Conservation (phyloP, 2,329 filamentous ascomycete genomes). For the Monosporascus sp. region DNA sequence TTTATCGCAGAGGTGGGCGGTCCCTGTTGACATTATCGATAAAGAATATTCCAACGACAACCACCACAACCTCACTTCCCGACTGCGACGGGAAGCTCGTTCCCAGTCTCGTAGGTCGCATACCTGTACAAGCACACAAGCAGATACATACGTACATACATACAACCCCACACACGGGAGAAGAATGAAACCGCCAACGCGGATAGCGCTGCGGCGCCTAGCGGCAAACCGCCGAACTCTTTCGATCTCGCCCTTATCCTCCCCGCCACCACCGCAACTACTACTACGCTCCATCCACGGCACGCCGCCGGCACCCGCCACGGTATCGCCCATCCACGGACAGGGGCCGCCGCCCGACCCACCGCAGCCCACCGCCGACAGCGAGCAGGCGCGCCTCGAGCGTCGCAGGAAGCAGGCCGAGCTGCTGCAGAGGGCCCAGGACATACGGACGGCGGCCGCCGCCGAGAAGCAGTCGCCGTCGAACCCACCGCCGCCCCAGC, state of each 20-base stretch:
- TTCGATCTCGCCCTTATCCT: constrained; percentile 13
- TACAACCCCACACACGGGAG: constrained; percentile 1
- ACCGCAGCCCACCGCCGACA: constrained; percentile 38
- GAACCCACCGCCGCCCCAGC: not conserved
- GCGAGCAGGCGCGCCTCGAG: constrained; percentile 35
- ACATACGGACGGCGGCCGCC: constrained; percentile 31
- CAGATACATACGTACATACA: not conserved
- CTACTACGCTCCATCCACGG: constrained; percentile 19
- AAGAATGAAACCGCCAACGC: constrained; percentile 36
- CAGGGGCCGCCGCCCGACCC: constrained; percentile 55
- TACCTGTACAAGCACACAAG: not conserved
- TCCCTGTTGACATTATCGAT: not conserved
- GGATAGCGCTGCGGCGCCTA: constrained; percentile 32
- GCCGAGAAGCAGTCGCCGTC: not conserved
- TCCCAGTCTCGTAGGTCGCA: too few species aligned
- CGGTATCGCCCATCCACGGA: constrained; percentile 47
- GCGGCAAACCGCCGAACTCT: constrained; percentile 16
- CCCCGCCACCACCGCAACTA: constrained; percentile 16
- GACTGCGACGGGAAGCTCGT: too few species aligned
- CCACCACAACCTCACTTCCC: not conserved
- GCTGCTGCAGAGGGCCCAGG: constrained; percentile 46
- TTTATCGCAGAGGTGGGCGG: not conserved
- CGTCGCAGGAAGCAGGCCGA: constrained; percentile 50
- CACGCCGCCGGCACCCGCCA: constrained; percentile 33
- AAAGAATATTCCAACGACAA: not conserved